A percentile compares a stretch with the other conserved stretches of the same genome.
Conservation (phyloP, 345 rosid genomes). For the Nasturtium officinale region DNA sequence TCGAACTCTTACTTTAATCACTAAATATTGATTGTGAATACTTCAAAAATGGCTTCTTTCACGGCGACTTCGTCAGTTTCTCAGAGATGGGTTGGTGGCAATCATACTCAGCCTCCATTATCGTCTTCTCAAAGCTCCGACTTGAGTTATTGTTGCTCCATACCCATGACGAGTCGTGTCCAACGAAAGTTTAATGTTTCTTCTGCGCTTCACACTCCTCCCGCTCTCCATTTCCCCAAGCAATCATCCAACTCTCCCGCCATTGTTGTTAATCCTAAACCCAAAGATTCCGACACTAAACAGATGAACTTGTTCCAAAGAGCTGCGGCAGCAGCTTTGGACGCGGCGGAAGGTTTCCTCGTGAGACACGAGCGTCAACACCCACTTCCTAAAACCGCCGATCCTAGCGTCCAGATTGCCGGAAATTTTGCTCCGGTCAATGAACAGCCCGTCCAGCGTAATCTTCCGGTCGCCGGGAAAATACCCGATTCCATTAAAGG, state of each 20-base stretch:
- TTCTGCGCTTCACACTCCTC: conserved; percentile 59
- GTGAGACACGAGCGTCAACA: conserved; percentile 57
- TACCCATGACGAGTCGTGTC: conserved; percentile 37
- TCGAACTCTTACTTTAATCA: conserved; percentile 15
- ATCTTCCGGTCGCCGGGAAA: conserved; percentile 62
- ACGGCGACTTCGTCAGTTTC: conserved; percentile 44
- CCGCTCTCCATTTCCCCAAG: conserved; percentile 60
- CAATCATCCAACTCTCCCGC: conserved; percentile 42
- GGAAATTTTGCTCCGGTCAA: conserved; percentile 86
- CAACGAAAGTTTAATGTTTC: conserved; percentile 41
- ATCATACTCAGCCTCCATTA: conserved; percentile 38
- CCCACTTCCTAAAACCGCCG: conserved; percentile 77
- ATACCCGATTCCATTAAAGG: conserved; percentile 73
- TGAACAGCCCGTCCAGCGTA: conserved; percentile 57
- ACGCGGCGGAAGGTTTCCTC: conserved; percentile 59
- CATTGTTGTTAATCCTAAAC: conserved; percentile 33
- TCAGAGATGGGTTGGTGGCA: conserved; percentile 35
- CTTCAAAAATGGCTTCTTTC: conserved; percentile 42
- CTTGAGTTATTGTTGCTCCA: conserved; percentile 25
- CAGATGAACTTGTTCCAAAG: conserved; percentile 64
- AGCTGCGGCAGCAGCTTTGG: conserved; percentile 59
- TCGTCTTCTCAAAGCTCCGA: conserved; percentile 39
- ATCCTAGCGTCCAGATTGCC: conserved; percentile 69
- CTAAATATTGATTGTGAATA: conserved; percentile 14
- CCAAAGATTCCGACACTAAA: conserved; percentile 29